These are phyloP conservation scores for Pisolithus marmoratus DNA, from an alignment of 768 basidiomycete genomes.

Conservation along the genomic window DNA sequence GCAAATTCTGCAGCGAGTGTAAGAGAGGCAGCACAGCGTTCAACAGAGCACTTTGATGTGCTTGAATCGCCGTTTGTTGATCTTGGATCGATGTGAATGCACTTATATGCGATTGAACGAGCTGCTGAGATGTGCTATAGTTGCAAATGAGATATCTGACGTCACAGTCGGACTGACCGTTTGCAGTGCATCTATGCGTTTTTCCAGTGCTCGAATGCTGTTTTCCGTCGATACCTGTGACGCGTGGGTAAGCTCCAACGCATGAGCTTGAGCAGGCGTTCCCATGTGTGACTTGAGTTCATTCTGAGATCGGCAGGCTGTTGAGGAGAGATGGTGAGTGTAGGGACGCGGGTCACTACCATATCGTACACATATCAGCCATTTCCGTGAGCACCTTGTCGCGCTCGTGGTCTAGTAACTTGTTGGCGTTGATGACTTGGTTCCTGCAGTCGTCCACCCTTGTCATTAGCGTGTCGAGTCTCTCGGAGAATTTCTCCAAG, in stretches of 20 bases:
- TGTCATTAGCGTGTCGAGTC: conserved; percentile 46
- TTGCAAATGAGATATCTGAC: conserved; percentile 9
- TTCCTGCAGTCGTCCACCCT: conserved; percentile 46
- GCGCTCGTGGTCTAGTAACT: conserved; percentile 54
- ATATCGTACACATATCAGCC: conserved; percentile 10
- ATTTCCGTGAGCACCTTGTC: conserved; percentile 53
- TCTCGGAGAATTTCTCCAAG: conserved; percentile 59
- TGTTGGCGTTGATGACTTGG: conserved; percentile 49
- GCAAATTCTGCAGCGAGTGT: conserved; percentile 54
- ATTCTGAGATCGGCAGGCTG: conserved; percentile 61
- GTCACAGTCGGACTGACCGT: conserved; percentile 28
- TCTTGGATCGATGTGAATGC: conserved; percentile 52
- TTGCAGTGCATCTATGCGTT: conserved; percentile 53
- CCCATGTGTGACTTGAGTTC: conserved; percentile 57
- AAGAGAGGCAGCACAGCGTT: conserved; percentile 52
- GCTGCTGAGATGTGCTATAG: conserved; percentile 27
- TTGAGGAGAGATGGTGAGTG: conserved; percentile 8
- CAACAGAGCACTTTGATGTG: conserved; percentile 55
- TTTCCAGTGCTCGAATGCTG: conserved; percentile 41
- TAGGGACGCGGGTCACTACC: background rate
- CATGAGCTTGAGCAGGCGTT: conserved; percentile 43
- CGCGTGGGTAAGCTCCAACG: conserved; percentile 36
- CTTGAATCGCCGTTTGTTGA: conserved; percentile 23
- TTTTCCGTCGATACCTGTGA: conserved; percentile 34
- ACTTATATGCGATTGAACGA: conserved; percentile 50